Percentiles rank a stretch among this genome's conserved stretches.
phyloP scores from a whole-genome alignment of 2,329 filamentous ascomycete species.

The Massarina eburnea region DNA sequence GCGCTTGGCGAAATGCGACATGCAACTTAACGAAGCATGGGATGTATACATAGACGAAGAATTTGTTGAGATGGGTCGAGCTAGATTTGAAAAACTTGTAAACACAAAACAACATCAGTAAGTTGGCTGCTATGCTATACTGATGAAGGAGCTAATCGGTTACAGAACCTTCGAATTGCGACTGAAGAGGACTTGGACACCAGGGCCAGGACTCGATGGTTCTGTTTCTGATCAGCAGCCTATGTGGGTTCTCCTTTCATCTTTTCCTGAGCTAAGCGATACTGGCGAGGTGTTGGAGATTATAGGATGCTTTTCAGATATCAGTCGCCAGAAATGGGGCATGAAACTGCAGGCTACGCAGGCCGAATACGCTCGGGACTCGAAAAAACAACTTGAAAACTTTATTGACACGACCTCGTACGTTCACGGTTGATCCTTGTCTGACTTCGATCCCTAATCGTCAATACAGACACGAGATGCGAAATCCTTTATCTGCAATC shows the following conservation, averaged over 20 bases:
- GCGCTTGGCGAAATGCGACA: slow-evolving; percentile 31
- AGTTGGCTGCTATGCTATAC: background rate
- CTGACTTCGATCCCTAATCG: too few relatives aligned
- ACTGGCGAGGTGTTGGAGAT: slow-evolving; percentile 31
- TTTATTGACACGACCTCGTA: slow-evolving; percentile 39
- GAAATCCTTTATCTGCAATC: slow-evolving; percentile 48
- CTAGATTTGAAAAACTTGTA: slow-evolving; percentile 16
- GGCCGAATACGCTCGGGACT: slow-evolving; percentile 33
- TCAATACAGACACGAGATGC: slow-evolving; percentile 40
- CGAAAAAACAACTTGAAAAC: slow-evolving; percentile 9
- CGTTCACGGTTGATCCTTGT: background rate
- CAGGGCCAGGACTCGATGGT: slow-evolving; percentile 9
- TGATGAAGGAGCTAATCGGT: background rate
- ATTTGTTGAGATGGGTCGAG: slow-evolving; percentile 9
- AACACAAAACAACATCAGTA: slow-evolving; percentile 23
- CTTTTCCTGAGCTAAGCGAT: slow-evolving; percentile 26
- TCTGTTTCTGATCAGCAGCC: slow-evolving; percentile 16
- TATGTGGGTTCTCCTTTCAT: slow-evolving; percentile 35
- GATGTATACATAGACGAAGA: slow-evolving; percentile 18
- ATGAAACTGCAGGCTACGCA: slow-evolving; percentile 20
- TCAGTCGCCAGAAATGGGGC: slow-evolving; percentile 41
- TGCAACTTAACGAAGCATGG: slow-evolving; percentile 26
- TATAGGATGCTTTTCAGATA: slow-evolving; percentile 41
- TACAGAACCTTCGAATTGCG: slow-evolving; percentile 43
- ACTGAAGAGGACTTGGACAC: slow-evolving; percentile 40